A percentile compares a stretch with the other conserved stretches of the same genome.
These are phyloP conservation scores for Oxyria digyna DNA, from an alignment of 148 eudicot species.

Conservation along the genomic window DNA sequence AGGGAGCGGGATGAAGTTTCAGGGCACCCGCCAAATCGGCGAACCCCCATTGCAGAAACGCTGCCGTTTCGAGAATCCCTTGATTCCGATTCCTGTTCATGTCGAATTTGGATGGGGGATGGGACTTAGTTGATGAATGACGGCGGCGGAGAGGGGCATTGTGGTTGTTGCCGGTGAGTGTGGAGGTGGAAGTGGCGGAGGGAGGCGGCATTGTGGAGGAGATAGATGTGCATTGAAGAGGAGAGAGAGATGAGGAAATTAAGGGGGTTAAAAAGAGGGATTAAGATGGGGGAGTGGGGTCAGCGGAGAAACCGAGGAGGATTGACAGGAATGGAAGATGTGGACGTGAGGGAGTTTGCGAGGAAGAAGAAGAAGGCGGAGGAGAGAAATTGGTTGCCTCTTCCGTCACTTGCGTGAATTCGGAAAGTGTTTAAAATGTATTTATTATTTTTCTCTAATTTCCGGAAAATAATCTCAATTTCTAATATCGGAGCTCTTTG, in stretches of 20 bases:
- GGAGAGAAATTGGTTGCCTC: background rate
- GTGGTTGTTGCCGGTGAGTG: background rate
- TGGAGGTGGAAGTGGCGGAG: constrained; percentile 1
- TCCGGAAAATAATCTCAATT: no score
- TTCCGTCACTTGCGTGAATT: background rate
- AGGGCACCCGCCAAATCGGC: constrained; percentile 28
- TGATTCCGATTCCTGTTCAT: background rate
- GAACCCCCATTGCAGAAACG: constrained; percentile 48
- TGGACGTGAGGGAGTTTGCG: background rate
- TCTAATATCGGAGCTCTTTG: no score
- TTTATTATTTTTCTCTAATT: no score
- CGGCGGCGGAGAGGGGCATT: constrained; percentile 1
- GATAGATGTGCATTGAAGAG: background rate
- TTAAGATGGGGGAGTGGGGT: background rate
- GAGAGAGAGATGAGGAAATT: background rate
- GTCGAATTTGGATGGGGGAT: background rate
- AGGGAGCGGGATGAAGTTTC: constrained; percentile 51
- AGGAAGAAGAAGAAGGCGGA: background rate
- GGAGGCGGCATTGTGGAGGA: background rate
- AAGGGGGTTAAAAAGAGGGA: background rate
- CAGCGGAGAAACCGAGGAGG: background rate
- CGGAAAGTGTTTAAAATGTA: no score
- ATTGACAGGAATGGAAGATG: background rate
- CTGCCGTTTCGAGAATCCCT: constrained; percentile 31
- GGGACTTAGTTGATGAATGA: background rate